Evolutionary conservation across 1,284 basidiomycete species (phyloP), one percentile per base, ranked within the genome.

Genomic region (Pisolithus thermaeus): DNA sequence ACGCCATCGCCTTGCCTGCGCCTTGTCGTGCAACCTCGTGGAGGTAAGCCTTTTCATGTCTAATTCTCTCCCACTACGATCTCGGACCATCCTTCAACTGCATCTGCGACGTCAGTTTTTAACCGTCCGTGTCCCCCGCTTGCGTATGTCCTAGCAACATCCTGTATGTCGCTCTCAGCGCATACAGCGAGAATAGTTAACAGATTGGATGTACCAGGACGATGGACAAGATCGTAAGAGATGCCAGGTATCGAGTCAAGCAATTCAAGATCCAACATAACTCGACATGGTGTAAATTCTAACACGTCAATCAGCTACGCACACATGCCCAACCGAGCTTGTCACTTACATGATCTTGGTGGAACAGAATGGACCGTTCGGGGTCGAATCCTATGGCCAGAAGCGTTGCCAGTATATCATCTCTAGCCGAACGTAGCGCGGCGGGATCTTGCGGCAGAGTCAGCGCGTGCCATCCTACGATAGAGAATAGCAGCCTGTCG

Each of bases 231-330:
- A 61, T 97, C 91, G 60, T 85, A 97, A 0, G 84, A 82, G 39
- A 97, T 79, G 2, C 79, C 79, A 0, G 67, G 65, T 9, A 80
- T 78, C 0, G 90, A 88, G 66, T 87, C 38, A 94, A 70, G 59
- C 93, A 96, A 58, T 83, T 90, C 49, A 98, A 68, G 52, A 94
- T 82, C 95, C 95, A 98, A 1, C 87, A 86, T n/a, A 97, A 73
- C 62, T 97, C 92, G 0, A 85, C 78, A 63, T 98, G 95, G 57
- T 89, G 77, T 30, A 77, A 80, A 51, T 96, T 92, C 86, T 96
- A 54, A 7, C 32, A 44, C 11, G 2, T 23, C 32, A 7, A 1
- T 52, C 35, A 60, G 41, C 42, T 23, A 27, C 4, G 16, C 3
- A 28, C 27, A 2, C 4, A 16, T 23, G 7, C 5, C 4, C 38